Conservation (phyloP, 768 basidiomycete species). For the Crucibulum laeve region DNA sequence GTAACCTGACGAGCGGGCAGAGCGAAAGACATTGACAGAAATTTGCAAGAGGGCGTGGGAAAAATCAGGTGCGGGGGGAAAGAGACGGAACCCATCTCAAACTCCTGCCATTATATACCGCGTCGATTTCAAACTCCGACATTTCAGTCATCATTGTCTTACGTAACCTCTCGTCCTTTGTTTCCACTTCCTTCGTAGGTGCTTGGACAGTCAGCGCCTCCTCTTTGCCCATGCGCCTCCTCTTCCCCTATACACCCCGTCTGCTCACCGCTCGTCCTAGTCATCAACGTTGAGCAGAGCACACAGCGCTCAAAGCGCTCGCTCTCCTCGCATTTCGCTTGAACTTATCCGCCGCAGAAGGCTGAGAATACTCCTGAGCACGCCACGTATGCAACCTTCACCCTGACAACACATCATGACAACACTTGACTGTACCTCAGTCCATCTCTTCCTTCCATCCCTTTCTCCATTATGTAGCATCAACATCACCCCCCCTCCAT, state of each 20-base stretch:
- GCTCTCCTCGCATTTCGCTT: too few relatives aligned
- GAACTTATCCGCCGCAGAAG: too few relatives aligned
- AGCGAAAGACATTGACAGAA: constrained; percentile 50
- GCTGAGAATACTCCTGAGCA: too few relatives aligned
- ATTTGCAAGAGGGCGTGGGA: constrained; percentile 34
- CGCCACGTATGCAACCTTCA: too few relatives aligned
- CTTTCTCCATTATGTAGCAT: too few relatives aligned
- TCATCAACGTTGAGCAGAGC: too few relatives aligned
- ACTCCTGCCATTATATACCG: constrained; percentile 40
- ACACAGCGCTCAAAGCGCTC: too few relatives aligned
- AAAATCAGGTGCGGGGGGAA: constrained; percentile 29
- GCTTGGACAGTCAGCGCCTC: neutral
- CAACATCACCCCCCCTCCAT: too few relatives aligned
- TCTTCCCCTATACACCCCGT: constrained; percentile 6
- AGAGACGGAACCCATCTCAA: constrained; percentile 22
- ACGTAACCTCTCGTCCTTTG: constrained; percentile 39
- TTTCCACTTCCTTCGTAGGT: constrained; percentile 18
- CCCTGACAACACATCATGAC: too few relatives aligned
- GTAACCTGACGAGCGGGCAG: constrained; percentile 77
- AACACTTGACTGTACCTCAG: too few relatives aligned
- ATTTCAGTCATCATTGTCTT: constrained; percentile 30
- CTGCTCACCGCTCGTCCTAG: too few relatives aligned
- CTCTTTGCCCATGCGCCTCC: constrained; percentile 4
- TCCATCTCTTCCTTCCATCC: too few relatives aligned
- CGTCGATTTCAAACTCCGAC: constrained; percentile 40